Percentiles rank a stretch among this genome's conserved stretches.
Evolutionary conservation across 2,329 filamentous ascomycete genomes (phyloP).

Genomic region (Aspergillus proliferans): DNA sequence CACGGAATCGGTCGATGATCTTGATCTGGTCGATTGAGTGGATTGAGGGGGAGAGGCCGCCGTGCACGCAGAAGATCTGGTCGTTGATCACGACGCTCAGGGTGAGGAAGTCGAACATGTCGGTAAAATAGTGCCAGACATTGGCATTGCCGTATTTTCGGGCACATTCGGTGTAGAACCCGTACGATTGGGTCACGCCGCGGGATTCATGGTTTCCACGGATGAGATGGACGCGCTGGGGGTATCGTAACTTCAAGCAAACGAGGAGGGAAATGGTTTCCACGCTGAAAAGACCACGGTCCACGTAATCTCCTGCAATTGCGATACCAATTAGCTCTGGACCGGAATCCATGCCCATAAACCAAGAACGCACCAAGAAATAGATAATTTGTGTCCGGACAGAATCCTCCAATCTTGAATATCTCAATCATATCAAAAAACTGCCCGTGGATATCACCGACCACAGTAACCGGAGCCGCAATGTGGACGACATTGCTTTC

Average conservation of each 20-base stretch:
- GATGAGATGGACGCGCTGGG: constrained; percentile 89
- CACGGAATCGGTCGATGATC: constrained; percentile 96
- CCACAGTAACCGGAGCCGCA: constrained; percentile 87
- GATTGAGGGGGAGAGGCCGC: constrained; percentile 81
- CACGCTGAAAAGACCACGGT: constrained; percentile 96
- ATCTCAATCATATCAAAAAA: constrained; percentile 99
- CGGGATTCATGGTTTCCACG: constrained; percentile 97
- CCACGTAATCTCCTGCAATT: constrained; percentile 80
- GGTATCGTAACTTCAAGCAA: constrained; percentile 94
- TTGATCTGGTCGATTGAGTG: constrained; percentile 99
- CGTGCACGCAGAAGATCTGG: constrained; percentile 98
- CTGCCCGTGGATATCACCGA: constrained; percentile 97
- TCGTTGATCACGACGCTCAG: constrained; percentile 97
- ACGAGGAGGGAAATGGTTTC: constrained; percentile 97
- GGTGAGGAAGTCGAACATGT: constrained; percentile 99
- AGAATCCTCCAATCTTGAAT: constrained; percentile 95
- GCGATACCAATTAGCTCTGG: not conserved
- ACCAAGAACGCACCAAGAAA: constrained; percentile 65
- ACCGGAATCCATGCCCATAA: not conserved
- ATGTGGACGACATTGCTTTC: constrained; percentile 99
- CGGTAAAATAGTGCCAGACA: constrained; percentile 99
- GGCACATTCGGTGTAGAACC: constrained; percentile 97
- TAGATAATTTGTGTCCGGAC: constrained; percentile 95
- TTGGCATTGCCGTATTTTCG: constrained; percentile 98
- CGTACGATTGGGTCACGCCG: constrained; percentile 96